These are phyloP conservation scores for Cladosporium sp. DNA, from an alignment of 2,329 filamentous ascomycete genomes.

Conservation along the genomic window DNA sequence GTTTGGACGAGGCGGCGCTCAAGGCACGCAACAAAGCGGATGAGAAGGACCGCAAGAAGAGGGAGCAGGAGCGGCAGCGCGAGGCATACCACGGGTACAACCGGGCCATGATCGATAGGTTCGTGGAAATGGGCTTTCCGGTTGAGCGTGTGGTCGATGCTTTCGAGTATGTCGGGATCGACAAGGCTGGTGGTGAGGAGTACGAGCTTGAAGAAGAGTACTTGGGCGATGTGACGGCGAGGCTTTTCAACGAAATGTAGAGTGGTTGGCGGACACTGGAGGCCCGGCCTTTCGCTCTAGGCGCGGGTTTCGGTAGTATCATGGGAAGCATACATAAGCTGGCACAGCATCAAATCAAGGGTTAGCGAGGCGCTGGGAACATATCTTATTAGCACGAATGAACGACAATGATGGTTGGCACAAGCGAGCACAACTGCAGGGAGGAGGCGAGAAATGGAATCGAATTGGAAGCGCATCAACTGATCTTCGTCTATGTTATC, in stretches of 20 bases:
- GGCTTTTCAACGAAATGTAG: constrained; percentile 71
- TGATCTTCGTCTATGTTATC: not conserved
- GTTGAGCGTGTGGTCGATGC: constrained; percentile 79
- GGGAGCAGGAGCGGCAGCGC: constrained; percentile 45
- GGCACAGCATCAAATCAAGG: not conserved
- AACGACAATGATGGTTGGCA: constrained; percentile 1
- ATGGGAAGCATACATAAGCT: constrained; percentile 4
- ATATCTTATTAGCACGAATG: not conserved
- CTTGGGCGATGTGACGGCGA: constrained; percentile 82
- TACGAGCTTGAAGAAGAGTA: constrained; percentile 86
- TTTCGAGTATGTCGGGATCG: constrained; percentile 66
- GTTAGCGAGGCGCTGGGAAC: constrained; percentile 9
- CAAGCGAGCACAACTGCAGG: not conserved
- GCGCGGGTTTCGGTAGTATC: too few species aligned
- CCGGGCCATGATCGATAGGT: constrained; percentile 72
- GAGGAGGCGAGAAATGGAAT: not conserved
- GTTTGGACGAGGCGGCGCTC: constrained; percentile 33
- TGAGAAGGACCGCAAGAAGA: constrained; percentile 47
- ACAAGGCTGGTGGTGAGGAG: constrained; percentile 68
- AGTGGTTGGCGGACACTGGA: not conserved
- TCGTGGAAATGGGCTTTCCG: constrained; percentile 86
- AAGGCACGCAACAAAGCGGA: constrained; percentile 50
- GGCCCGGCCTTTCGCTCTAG: too few species aligned
- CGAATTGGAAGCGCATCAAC: not conserved
- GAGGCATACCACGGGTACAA: constrained; percentile 76